A percentile compares a stretch with the other conserved stretches of the same genome.
Conservation (phyloP, 2,329 filamentous ascomycete genomes). For the Arachnopeziza araneosa region DNA sequence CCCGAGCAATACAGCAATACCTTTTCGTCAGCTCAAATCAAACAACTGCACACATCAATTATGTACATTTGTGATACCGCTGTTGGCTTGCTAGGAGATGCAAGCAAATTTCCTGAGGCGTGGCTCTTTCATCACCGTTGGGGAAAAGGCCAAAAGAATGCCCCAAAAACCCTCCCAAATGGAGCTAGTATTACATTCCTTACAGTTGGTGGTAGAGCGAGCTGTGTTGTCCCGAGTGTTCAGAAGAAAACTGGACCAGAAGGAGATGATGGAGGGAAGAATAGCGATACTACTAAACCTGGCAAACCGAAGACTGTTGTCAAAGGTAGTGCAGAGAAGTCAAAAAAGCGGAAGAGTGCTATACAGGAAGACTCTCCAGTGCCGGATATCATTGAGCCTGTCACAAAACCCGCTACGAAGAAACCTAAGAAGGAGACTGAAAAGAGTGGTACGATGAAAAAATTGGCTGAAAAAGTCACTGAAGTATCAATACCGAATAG, state of each 20-base stretch:
- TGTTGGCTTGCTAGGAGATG: constrained; percentile 73
- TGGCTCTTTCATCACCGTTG: constrained; percentile 90
- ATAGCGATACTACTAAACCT: neutral
- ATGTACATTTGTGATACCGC: constrained; percentile 75
- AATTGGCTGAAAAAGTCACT: neutral
- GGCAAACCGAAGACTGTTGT: neutral
- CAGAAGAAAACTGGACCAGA: constrained; percentile 64
- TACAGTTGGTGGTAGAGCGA: constrained; percentile 86
- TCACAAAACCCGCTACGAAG: neutral
- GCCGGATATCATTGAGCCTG: neutral
- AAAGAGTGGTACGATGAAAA: neutral
- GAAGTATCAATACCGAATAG: neutral
- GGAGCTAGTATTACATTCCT: constrained; percentile 82
- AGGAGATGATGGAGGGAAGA: neutral
- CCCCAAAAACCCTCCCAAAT: constrained; percentile 63
- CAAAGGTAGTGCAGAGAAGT: neutral
- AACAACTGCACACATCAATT: constrained; percentile 65
- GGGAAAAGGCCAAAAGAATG: constrained; percentile 78
- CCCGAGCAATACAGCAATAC: constrained; percentile 91
- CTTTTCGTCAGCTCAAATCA: constrained; percentile 66
- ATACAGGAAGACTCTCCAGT: neutral
- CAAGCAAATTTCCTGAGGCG: constrained; percentile 73
- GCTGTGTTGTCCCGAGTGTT: constrained; percentile 75
- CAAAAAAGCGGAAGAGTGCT: neutral
- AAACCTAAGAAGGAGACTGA: neutral